Percentiles rank a stretch among this genome's conserved stretches.
These are phyloP conservation scores for Puccinia triticina DNA, from an alignment of 1,284 basidiomycete genomes.

Conservation along the genomic window DNA sequence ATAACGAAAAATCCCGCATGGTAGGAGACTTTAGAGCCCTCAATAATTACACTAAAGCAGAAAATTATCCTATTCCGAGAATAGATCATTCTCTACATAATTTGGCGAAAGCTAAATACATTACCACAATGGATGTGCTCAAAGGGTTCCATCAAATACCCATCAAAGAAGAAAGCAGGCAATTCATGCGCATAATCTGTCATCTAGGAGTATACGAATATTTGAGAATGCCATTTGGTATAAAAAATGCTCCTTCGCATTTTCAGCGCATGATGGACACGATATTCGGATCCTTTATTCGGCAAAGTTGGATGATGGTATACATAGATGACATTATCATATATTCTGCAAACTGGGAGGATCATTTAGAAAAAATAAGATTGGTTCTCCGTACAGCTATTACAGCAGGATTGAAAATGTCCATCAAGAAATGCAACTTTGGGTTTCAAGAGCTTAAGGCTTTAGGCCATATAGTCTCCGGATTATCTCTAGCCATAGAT, in stretches of 20 bases:
- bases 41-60: slow-evolving; percentile 1
- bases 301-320: no score
- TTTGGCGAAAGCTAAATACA: slow-evolving; percentile 4
- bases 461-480: slow-evolving; percentile 53
- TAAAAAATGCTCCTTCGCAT: neutral
- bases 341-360: no score
- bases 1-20: slow-evolving; percentile 15
- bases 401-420: no score
- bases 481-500: slow-evolving; percentile 62
- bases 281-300: no score
- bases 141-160: slow-evolving; percentile 21
- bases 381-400: no score
- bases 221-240: slow-evolving; percentile 3
- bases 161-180: neutral
- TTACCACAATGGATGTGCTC: slow-evolving; percentile 14
- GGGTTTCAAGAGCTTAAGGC: neutral
- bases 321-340: no score
- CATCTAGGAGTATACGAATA: neutral
- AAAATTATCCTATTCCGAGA: slow-evolving; percentile 2
- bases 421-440: slow-evolving; percentile 29
- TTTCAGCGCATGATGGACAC: no score
- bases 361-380: no score
- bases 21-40: slow-evolving; percentile 15
- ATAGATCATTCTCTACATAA: slow-evolving; percentile 25
- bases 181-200: neutral